Percentiles rank a stretch among this genome's conserved stretches.
Evolutionary conservation across 306 rosid species (phyloP).

Genomic region (Prunus fruticosa): DNA sequence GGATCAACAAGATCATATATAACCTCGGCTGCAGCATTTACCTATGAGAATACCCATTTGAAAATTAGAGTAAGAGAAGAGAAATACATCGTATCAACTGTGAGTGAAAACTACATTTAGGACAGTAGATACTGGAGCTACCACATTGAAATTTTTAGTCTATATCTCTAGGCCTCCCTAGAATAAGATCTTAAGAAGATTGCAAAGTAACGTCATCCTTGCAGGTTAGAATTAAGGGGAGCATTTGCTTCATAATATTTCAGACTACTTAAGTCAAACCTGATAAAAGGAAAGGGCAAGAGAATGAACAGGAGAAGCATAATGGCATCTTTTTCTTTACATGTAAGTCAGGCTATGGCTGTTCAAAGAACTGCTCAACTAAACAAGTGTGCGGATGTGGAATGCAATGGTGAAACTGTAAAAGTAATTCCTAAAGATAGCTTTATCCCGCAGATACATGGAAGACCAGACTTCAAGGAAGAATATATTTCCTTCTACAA

Average conservation of each 20-base stretch:
- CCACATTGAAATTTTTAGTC: background rate
- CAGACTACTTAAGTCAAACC: background rate
- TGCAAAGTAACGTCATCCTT: background rate
- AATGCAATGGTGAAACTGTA: background rate
- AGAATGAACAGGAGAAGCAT: background rate
- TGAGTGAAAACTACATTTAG: background rate
- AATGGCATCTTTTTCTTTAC: background rate
- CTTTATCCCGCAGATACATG: background rate
- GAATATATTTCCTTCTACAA: background rate
- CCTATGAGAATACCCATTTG: slow-evolving; percentile 45
- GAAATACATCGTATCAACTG: background rate
- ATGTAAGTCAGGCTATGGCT: background rate
- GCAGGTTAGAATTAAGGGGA: background rate
- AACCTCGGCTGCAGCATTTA: slow-evolving; percentile 99
- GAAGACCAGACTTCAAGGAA: background rate
- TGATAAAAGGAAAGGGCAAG: background rate
- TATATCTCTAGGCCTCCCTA: background rate
- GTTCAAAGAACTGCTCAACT: background rate
- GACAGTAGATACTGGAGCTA: background rate
- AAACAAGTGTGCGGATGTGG: background rate
- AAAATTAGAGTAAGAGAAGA: background rate
- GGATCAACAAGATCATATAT: slow-evolving; percentile 99
- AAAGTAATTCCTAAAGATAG: background rate
- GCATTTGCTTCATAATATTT: background rate
- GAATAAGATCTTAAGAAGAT: background rate